Conservation (phyloP, 441 rosid species). For the Populus tomentosa region DNA sequence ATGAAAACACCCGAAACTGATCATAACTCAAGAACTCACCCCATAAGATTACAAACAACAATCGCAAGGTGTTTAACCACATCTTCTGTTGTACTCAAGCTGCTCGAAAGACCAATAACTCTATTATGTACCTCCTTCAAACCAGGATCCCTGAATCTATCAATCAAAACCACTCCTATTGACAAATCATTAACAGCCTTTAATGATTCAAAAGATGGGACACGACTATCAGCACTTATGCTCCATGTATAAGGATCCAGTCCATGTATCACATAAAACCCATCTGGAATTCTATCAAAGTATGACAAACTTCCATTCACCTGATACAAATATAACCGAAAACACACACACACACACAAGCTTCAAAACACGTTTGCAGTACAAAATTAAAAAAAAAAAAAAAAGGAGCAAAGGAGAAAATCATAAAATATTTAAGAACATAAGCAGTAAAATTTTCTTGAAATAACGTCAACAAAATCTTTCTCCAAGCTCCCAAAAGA, state of each 20-base stretch:
- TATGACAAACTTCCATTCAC: constrained; percentile 88
- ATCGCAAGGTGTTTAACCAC: constrained; percentile 78
- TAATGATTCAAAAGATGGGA: constrained; percentile 80
- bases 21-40: constrained; percentile 43
- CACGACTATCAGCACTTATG: constrained; percentile 74
- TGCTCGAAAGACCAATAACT: constrained; percentile 54
- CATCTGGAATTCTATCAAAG: constrained; percentile 86
- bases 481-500: too few relatives aligned
- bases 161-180: constrained; percentile 67
- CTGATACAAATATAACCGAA: constrained; percentile 37
- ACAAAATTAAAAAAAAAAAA: neutral
- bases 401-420: too few relatives aligned
- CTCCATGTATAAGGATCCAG: constrained; percentile 89
- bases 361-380: too few relatives aligned
- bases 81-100: constrained; percentile 63
- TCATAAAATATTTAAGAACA: too few relatives aligned
- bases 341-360: too few relatives aligned
- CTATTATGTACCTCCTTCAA: constrained; percentile 69
- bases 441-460: too few relatives aligned
- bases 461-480: too few relatives aligned
- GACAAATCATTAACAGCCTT: constrained; percentile 65
- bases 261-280: constrained; percentile 83
- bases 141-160: constrained; percentile 60
- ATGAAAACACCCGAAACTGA: neutral
- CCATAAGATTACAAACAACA: constrained; percentile 79